phyloP scores from a whole-genome alignment of 176 grass and related monocot genomes.

The Eragrostis nindensis region DNA sequence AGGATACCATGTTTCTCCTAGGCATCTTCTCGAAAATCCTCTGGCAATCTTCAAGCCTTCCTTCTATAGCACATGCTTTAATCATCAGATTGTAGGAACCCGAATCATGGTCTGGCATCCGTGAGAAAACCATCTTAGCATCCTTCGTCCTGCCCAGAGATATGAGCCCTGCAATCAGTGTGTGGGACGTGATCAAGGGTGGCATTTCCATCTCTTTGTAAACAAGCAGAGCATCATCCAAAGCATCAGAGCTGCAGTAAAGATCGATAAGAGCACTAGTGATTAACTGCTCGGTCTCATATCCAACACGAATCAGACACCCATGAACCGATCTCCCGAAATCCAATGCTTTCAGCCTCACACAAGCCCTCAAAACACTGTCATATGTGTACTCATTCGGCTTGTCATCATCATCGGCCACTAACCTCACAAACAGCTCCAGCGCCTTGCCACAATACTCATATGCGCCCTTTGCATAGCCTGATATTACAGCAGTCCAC shows the following conservation, averaged over 20 bases:
- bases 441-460: slow-evolving; percentile 39
- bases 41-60: slow-evolving; percentile 50
- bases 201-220: slow-evolving; percentile 38
- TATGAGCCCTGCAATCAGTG: slow-evolving; percentile 50
- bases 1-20: slow-evolving; percentile 56
- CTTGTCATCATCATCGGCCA: not conserved
- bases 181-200: slow-evolving; percentile 53
- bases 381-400: slow-evolving; percentile 59
- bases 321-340: slow-evolving; percentile 54
- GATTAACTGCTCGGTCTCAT: slow-evolving; percentile 44
- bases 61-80: slow-evolving; percentile 47
- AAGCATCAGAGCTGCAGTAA: slow-evolving; percentile 53
- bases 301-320: slow-evolving; percentile 46
- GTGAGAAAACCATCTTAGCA: slow-evolving; percentile 44
- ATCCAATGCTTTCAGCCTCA: slow-evolving; percentile 40
- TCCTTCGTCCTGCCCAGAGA: slow-evolving; percentile 38
- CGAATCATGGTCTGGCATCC: slow-evolving; percentile 46
- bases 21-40: slow-evolving; percentile 64
- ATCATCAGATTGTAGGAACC: slow-evolving; percentile 69
- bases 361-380: slow-evolving; percentile 53
- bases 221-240: slow-evolving; percentile 46
- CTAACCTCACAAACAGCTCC: slow-evolving; percentile 44
- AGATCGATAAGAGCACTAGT: slow-evolving; percentile 60
- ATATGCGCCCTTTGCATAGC: not conserved
- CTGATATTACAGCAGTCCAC: slow-evolving; percentile 51